These are phyloP conservation scores for Arthrobotrys musiformis DNA, from an alignment of 2,329 filamentous ascomycete species.

Conservation along the genomic window DNA sequence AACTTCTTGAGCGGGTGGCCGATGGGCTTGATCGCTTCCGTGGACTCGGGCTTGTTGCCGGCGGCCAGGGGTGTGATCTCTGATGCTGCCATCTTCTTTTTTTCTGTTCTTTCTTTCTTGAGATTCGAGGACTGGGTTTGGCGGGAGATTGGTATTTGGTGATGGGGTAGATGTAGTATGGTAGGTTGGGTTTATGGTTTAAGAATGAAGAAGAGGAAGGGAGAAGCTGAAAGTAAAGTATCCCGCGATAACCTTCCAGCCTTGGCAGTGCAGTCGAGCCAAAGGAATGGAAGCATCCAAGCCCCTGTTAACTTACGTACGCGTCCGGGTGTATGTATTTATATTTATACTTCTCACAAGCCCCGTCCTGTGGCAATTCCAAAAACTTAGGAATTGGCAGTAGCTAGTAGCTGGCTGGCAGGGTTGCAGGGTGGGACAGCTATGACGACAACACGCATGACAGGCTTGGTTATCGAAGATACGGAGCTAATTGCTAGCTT, in stretches of 20 bases:
- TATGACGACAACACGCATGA: slow-evolving; percentile 55
- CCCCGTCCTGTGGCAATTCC: no score
- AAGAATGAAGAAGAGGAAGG: no score
- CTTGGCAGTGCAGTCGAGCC: no score
- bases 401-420: no score
- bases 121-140: background rate
- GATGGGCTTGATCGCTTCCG: slow-evolving; percentile 30
- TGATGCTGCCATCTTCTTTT: slow-evolving; percentile 32
- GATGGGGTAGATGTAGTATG: background rate
- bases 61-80: slow-evolving; percentile 50
- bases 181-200: background rate
- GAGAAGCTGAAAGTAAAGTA: no score
- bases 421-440: background rate
- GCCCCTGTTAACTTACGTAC: no score
- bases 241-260: no score
- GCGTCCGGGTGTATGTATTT: no score
- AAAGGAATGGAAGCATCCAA: no score
- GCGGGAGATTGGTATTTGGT: background rate
- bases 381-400: no score
- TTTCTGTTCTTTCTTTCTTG: background rate
- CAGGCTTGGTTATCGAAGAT: background rate
- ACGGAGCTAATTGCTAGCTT: no score
- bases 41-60: slow-evolving; percentile 41
- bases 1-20: slow-evolving; percentile 45
- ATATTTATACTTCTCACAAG: no score